Percentiles rank a stretch among this genome's conserved stretches.
Evolutionary conservation across 805 yeast species (phyloP).

Genomic region (Jamesozyma lodderae): DNA sequence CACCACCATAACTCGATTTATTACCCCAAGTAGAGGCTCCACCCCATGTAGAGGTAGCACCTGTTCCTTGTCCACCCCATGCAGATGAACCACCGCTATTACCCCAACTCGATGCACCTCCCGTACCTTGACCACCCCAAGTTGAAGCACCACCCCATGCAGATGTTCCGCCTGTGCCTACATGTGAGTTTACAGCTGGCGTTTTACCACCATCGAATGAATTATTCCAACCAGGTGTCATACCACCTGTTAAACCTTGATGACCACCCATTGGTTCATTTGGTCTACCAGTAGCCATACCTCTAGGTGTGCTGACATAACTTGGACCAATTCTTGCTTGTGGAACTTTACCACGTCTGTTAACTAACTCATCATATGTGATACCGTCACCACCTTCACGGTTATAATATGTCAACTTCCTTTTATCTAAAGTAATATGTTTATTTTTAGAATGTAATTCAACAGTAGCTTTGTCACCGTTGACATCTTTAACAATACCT

Average conservation of each 20-base stretch:
- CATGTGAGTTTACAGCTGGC: slow-evolving; percentile 32
- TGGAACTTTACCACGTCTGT: slow-evolving; percentile 36
- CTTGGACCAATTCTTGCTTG: slow-evolving; percentile 31
- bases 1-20: slow-evolving; percentile 38
- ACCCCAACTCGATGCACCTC: slow-evolving; percentile 38
- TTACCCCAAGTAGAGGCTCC: slow-evolving; percentile 34
- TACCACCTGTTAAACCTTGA: slow-evolving; percentile 34
- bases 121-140: slow-evolving; percentile 33
- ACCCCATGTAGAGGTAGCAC: slow-evolving; percentile 32
- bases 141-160: slow-evolving; percentile 42
- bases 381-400: slow-evolving; percentile 55
- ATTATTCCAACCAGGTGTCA: slow-evolving; percentile 47
- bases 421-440: slow-evolving; percentile 74
- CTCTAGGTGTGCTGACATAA: slow-evolving; percentile 29
- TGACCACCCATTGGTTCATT: slow-evolving; percentile 18
- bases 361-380: slow-evolving; percentile 73
- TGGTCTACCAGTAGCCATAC: slow-evolving; percentile 23
- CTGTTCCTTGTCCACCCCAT: slow-evolving; percentile 34
- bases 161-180: slow-evolving; percentile 31
- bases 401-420: slow-evolving; percentile 64
- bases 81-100: slow-evolving; percentile 34
- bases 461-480: slow-evolving; percentile 82
- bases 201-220: slow-evolving; percentile 45
- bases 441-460: slow-evolving; percentile 91
- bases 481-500: slow-evolving; percentile 90